A percentile compares a stretch with the other conserved stretches of the same genome.
Conservation (phyloP, 2,329 filamentous ascomycete species). For the Diaporthe aspalathi region DNA sequence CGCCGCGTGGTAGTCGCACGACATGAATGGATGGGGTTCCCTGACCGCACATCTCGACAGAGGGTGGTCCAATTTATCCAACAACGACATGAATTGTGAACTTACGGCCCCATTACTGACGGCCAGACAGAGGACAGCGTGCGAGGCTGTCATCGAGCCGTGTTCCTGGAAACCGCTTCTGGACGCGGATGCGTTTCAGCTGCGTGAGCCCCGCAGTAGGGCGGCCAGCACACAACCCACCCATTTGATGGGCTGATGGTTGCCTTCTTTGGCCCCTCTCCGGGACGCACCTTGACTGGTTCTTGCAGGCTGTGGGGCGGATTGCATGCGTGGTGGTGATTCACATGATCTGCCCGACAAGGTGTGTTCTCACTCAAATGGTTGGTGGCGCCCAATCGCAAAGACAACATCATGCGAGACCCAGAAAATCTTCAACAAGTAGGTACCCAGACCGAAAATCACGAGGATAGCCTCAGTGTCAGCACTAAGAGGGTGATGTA, state of each 20-base stretch:
- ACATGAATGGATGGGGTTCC: constrained; percentile 15
- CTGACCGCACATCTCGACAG: constrained; percentile 18
- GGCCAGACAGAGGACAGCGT: background rate
- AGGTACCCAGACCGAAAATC: background rate
- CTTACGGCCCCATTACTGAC: background rate
- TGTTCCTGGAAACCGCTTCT: constrained; percentile 26
- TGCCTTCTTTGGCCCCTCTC: background rate
- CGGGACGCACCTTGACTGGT: constrained; percentile 20
- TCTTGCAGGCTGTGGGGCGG: constrained; percentile 21
- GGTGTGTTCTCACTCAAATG: background rate
- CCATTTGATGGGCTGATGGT: constrained; percentile 28
- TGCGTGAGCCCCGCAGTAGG: constrained; percentile 33
- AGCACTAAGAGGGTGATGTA: constrained; percentile 69
- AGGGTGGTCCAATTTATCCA: background rate
- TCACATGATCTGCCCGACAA: constrained; percentile 36
- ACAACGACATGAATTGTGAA: constrained; percentile 4
- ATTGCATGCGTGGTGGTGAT: constrained; percentile 31
- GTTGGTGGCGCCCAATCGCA: constrained; percentile 15
- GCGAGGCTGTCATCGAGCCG: constrained; percentile 23
- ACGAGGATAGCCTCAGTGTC: constrained; percentile 57
- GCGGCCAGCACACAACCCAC: constrained; percentile 29
- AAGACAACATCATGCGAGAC: background rate
- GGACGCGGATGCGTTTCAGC: constrained; percentile 25
- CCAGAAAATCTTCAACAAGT: background rate
- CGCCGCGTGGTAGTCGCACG: constrained; percentile 18